Conservation (phyloP, 306 rosid genomes). For the Carpinus fangiana region DNA sequence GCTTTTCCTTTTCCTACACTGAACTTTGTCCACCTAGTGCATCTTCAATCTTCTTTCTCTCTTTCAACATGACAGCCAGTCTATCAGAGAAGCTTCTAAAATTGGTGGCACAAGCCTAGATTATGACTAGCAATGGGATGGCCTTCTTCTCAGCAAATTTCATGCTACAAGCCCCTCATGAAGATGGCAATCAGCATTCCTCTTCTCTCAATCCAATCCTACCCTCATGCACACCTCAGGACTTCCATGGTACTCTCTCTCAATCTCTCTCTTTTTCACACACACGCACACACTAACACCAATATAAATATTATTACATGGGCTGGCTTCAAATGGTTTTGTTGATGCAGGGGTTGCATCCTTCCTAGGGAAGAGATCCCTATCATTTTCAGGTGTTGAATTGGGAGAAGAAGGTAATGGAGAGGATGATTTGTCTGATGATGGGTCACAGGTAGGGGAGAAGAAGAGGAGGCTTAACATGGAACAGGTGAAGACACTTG, state of each 20-base stretch:
- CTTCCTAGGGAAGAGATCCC: constrained; percentile 80
- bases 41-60: constrained; percentile 28
- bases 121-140: constrained; percentile 68
- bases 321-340: constrained; percentile 1
- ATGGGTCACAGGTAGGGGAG: constrained; percentile 88
- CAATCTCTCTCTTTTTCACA: constrained; percentile 14
- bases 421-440: constrained; percentile 86
- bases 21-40: constrained; percentile 21
- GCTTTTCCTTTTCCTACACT: constrained; percentile 26
- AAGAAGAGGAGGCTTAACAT: constrained; percentile 88
- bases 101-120: constrained; percentile 24
- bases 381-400: constrained; percentile 83
- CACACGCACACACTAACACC: not conserved
- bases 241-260: constrained; percentile 64
- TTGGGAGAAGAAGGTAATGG: constrained; percentile 74
- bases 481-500: constrained; percentile 92
- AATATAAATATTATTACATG: not conserved
- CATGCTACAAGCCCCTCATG: constrained; percentile 82
- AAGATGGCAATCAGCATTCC: constrained; percentile 66
- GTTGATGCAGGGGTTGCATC: constrained; percentile 62
- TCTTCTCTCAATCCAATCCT: constrained; percentile 71
- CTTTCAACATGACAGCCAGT: constrained; percentile 36
- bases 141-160: constrained; percentile 91
- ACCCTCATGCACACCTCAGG: constrained; percentile 83
- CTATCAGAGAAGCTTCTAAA: constrained; percentile 30